A percentile compares a stretch with the other conserved stretches of the same genome.
phyloP scores from a whole-genome alignment of 2,329 filamentous ascomycete species.

The Fusarium sp. region DNA sequence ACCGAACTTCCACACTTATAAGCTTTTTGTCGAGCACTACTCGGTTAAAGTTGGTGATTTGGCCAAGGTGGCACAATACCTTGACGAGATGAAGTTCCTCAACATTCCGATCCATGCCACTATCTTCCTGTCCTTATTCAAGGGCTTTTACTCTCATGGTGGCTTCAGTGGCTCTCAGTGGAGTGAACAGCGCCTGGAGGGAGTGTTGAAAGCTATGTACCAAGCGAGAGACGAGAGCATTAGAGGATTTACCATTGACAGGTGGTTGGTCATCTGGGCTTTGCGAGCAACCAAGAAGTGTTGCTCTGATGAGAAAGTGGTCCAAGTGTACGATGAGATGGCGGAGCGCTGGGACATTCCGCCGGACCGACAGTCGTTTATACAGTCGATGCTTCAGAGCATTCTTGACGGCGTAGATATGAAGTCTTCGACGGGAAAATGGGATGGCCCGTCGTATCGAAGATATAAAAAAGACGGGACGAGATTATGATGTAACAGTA shows the following conservation, averaged over 20 bases:
- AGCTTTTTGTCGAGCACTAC: constrained; percentile 82
- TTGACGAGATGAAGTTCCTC: constrained; percentile 83
- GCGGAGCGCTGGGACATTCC: constrained; percentile 61
- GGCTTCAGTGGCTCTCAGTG: constrained; percentile 73
- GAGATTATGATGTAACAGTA: constrained; percentile 47
- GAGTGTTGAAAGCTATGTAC: constrained; percentile 75
- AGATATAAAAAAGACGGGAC: constrained; percentile 48
- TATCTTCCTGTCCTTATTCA: constrained; percentile 84
- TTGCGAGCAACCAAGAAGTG: constrained; percentile 74
- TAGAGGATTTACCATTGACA: constrained; percentile 64
- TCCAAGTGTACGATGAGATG: constrained; percentile 66
- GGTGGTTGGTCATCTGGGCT: constrained; percentile 71
- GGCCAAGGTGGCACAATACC: constrained; percentile 73
- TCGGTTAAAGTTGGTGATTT: constrained; percentile 77
- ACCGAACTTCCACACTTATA: constrained; percentile 83
- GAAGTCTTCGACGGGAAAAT: constrained; percentile 46
- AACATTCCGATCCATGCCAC: constrained; percentile 77
- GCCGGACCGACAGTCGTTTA: constrained; percentile 57
- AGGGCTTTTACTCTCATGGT: constrained; percentile 83
- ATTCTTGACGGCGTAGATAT: constrained; percentile 54
- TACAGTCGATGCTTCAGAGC: constrained; percentile 60
- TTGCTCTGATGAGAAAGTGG: constrained; percentile 62
- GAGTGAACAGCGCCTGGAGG: constrained; percentile 76
- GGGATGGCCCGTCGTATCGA: constrained; percentile 40
- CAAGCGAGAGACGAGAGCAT: constrained; percentile 62